Evolutionary conservation across 805 yeast genomes (phyloP).

Genomic region (Wickerhamomyces rabaulensis): DNA sequence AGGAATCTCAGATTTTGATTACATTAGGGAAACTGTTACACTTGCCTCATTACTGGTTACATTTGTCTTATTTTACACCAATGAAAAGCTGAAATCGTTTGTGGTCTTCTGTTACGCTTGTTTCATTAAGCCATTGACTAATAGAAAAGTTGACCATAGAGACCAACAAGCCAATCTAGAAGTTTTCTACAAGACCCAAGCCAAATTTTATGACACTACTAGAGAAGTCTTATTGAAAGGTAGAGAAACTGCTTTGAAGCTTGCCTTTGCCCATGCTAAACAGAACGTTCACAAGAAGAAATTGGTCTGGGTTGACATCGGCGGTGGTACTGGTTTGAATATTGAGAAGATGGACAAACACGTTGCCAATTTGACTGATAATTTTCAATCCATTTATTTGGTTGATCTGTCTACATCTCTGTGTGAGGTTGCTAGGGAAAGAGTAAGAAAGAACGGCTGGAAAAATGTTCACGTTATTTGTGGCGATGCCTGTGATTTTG

Average conservation of each 20-base stretch:
- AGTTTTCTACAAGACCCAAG: conserved; percentile 70
- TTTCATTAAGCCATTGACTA: conserved; percentile 29
- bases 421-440: conserved; percentile 61
- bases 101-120: conserved; percentile 29
- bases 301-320: conserved; percentile 73
- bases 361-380: conserved; percentile 26
- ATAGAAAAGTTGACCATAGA: conserved; percentile 19
- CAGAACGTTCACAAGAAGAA: conserved; percentile 28
- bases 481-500: conserved; percentile 72
- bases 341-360: conserved; percentile 68
- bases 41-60: conserved; percentile 6
- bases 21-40: conserved; percentile 6
- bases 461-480: conserved; percentile 61
- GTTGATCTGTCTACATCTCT: conserved; percentile 76
- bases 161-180: conserved; percentile 39
- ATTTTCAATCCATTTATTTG: conserved; percentile 62
- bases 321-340: conserved; percentile 85
- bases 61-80: conserved; percentile 8
- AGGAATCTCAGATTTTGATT: conserved; percentile 1
- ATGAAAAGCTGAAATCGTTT: conserved; percentile 17
- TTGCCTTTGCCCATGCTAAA: conserved; percentile 53
- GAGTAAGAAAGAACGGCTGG: conserved; percentile 47
- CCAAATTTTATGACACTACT: conserved; percentile 70
- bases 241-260: conserved; percentile 54
- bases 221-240: conserved; percentile 65